A percentile compares a stretch with the other conserved stretches of the same genome.
phyloP scores from a whole-genome alignment of 176 grass and related monocot genomes.

The Oryza longistaminata region DNA sequence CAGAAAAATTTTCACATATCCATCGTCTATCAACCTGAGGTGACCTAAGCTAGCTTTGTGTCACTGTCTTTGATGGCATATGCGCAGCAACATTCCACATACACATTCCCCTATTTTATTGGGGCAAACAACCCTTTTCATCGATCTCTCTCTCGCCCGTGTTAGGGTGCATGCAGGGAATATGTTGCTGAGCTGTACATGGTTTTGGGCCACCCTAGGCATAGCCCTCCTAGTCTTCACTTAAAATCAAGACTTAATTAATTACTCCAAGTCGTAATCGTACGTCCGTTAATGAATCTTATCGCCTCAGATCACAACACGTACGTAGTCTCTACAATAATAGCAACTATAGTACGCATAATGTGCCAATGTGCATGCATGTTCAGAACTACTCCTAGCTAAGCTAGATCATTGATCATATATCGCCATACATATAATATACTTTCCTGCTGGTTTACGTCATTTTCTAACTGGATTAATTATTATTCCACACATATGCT shows the following conservation, averaged over 20 bases:
- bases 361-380: neutral
- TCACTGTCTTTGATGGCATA: conserved; percentile 12
- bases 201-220: neutral
- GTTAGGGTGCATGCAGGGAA: conserved; percentile 12
- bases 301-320: neutral
- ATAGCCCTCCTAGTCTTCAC: neutral
- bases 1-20: conserved; percentile 35
- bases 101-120: conserved; percentile 42
- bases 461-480: conserved; percentile 14
- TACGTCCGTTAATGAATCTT: conserved; percentile 16
- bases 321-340: neutral
- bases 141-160: neutral
- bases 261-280: neutral
- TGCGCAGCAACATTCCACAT: conserved; percentile 40
- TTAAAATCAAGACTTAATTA: neutral
- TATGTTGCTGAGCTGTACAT: conserved; percentile 41
- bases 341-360: neutral
- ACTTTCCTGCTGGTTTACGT: neutral
- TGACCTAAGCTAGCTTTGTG: neutral
- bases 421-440: neutral
- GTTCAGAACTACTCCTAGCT: neutral
- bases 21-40: conserved; percentile 26
- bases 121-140: neutral
- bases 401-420: neutral
- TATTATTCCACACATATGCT: neutral